A percentile compares a stretch with the other conserved stretches of the same genome.
These are phyloP conservation scores for Kwoniella dendrophila DNA, from an alignment of 768 basidiomycete genomes.

Conservation along the genomic window DNA sequence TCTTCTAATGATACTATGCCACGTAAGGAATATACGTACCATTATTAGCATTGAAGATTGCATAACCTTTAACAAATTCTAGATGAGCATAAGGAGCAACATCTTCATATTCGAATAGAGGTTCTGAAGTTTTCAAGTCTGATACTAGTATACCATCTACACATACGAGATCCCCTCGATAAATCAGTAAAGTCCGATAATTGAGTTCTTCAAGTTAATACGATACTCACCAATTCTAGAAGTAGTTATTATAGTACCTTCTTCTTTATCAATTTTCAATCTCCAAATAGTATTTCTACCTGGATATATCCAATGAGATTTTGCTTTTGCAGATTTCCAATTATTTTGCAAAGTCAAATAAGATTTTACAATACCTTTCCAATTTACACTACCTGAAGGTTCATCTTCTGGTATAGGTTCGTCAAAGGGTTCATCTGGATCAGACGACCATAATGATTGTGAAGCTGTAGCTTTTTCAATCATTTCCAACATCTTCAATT, in stretches of 20 bases:
- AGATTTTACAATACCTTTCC: slow-evolving; percentile 26
- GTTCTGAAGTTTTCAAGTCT: slow-evolving; percentile 23
- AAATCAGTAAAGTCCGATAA: neutral
- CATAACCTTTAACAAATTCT: slow-evolving; percentile 40
- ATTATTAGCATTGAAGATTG: slow-evolving; percentile 34
- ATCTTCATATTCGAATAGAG: slow-evolving; percentile 22
- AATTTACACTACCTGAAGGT: slow-evolving; percentile 21
- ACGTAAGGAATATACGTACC: slow-evolving; percentile 26
- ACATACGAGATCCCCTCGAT: neutral
- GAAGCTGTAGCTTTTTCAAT: slow-evolving; percentile 9
- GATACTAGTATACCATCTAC: slow-evolving; percentile 34
- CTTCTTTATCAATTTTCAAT: slow-evolving; percentile 38
- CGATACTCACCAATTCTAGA: slow-evolving; percentile 27
- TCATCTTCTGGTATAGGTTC: slow-evolving; percentile 2
- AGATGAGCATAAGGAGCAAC: slow-evolving; percentile 35
- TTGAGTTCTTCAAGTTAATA: neutral
- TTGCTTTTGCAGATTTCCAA: slow-evolving; percentile 33
- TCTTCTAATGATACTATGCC: too few species aligned
- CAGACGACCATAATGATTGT: slow-evolving; percentile 1
- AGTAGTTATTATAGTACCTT: slow-evolving; percentile 29
- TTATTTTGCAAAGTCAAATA: slow-evolving; percentile 26
- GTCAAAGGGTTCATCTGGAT: neutral
- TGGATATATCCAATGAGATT: slow-evolving; percentile 31
- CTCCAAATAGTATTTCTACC: slow-evolving; percentile 31
- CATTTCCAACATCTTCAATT: slow-evolving; percentile 1